Conservation (phyloP, 2,329 filamentous ascomycete genomes). For the Aspergillus sp. region DNA sequence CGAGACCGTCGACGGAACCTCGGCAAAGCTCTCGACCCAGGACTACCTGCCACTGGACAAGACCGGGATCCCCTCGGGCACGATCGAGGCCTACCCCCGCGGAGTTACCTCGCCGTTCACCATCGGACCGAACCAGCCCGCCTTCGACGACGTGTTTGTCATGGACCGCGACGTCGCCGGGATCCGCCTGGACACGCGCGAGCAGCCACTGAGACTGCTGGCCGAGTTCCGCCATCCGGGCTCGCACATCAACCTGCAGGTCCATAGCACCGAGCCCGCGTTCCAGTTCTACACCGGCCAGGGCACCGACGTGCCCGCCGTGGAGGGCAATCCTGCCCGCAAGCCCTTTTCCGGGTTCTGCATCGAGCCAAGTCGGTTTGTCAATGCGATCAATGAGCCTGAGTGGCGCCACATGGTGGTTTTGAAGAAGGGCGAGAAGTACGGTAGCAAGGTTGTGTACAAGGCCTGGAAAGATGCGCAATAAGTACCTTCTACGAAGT, state of each 20-base stretch:
- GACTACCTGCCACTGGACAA: slow-evolving; percentile 73
- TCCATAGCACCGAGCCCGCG: slow-evolving; percentile 86
- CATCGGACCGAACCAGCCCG: slow-evolving; percentile 68
- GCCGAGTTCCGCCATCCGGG: slow-evolving; percentile 71
- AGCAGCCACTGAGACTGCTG: slow-evolving; percentile 62
- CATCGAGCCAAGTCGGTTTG: slow-evolving; percentile 86
- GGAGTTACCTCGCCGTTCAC: slow-evolving; percentile 67
- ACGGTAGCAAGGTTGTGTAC: slow-evolving; percentile 80
- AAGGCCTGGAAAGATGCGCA: slow-evolving; percentile 71
- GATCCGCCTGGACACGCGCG: slow-evolving; percentile 67
- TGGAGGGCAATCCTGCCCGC: slow-evolving; percentile 60
- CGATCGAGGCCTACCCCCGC: slow-evolving; percentile 62
- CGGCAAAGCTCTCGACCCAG: slow-evolving; percentile 58
- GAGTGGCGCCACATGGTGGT: slow-evolving; percentile 77
- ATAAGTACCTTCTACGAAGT: neutral
- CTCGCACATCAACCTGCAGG: slow-evolving; percentile 77
- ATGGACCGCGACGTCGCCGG: slow-evolving; percentile 61
- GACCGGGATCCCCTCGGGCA: slow-evolving; percentile 70
- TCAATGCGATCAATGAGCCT: slow-evolving; percentile 81
- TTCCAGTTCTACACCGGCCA: slow-evolving; percentile 97
- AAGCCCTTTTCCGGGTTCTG: slow-evolving; percentile 76
- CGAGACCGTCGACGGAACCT: slow-evolving; percentile 62
- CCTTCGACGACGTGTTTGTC: slow-evolving; percentile 90
- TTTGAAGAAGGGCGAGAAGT: slow-evolving; percentile 80
- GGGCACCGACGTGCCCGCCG: slow-evolving; percentile 72